Evolutionary conservation across 2,329 filamentous ascomycete species (phyloP).

Genomic region (Stachybotrys chlorohalonatus): DNA sequence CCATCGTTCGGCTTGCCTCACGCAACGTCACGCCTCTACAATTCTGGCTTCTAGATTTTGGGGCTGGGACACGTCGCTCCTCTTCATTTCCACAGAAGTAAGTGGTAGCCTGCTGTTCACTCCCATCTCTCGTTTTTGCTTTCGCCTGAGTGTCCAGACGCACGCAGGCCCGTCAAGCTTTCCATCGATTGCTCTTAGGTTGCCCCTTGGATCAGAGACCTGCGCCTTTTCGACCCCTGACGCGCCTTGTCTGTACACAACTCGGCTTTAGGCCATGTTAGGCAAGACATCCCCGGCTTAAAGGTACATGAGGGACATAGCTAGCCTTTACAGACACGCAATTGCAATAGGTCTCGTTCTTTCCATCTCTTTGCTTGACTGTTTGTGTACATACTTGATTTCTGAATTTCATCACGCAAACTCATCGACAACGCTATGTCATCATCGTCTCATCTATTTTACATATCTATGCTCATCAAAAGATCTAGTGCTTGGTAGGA

Average conservation of each 20-base stretch:
- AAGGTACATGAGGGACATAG: background rate
- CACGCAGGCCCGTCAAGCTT: background rate
- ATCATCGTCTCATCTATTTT: conserved; percentile 1
- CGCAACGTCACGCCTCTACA: background rate
- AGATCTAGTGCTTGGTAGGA: background rate
- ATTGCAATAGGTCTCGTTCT: background rate
- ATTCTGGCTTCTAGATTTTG: background rate
- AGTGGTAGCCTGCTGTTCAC: background rate
- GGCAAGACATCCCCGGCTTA: too few relatives aligned
- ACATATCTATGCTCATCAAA: background rate
- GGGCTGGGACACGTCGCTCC: background rate
- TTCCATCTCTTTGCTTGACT: background rate
- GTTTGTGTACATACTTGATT: background rate
- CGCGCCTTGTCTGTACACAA: too few relatives aligned
- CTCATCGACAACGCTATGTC: background rate
- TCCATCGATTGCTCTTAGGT: too few relatives aligned
- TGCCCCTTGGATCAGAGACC: too few relatives aligned
- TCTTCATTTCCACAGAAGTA: background rate
- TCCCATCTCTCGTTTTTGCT: background rate
- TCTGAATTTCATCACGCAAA: background rate
- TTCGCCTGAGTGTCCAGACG: background rate
- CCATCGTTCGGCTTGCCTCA: background rate
- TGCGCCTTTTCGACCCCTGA: too few relatives aligned
- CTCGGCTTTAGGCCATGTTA: too few relatives aligned
- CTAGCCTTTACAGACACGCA: background rate